Evolutionary conservation across 2,329 filamentous ascomycete species (phyloP).

Genomic region (Phoma sp.): DNA sequence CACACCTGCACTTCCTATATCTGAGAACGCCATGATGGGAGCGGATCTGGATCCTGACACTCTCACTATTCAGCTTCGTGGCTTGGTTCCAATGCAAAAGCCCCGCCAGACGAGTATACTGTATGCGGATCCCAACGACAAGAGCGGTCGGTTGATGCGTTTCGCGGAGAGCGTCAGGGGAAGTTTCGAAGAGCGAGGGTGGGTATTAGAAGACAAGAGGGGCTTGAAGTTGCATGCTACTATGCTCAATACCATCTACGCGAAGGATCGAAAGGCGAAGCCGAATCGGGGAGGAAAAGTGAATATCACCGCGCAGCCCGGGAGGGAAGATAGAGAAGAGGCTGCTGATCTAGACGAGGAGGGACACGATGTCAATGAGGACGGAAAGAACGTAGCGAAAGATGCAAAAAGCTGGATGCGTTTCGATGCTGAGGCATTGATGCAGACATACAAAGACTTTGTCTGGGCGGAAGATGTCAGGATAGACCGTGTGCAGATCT

Average conservation of each 20-base stretch:
- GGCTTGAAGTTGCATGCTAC: conserved; percentile 81
- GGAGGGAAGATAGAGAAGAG: background rate
- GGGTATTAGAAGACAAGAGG: conserved; percentile 65
- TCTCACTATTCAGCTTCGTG: conserved; percentile 53
- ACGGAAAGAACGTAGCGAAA: conserved; percentile 9
- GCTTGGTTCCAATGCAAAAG: conserved; percentile 66
- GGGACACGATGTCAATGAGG: background rate
- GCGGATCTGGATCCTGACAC: conserved; percentile 13
- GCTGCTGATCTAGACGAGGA: background rate
- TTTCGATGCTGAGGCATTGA: conserved; percentile 50
- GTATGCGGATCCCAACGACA: conserved; percentile 63
- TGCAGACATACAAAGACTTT: conserved; percentile 66
- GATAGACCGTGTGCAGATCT: conserved; percentile 77
- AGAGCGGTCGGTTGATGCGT: conserved; percentile 55
- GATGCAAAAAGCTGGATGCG: conserved; percentile 42
- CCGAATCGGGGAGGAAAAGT: conserved; percentile 1
- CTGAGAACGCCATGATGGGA: background rate
- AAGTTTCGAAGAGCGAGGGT: conserved; percentile 61
- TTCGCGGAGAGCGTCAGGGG: conserved; percentile 65
- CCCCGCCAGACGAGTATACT: conserved; percentile 60
- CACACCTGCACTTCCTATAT: background rate
- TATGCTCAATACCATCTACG: conserved; percentile 83
- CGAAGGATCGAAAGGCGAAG: conserved; percentile 51
- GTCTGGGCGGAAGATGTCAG: conserved; percentile 73
- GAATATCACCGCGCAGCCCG: background rate